Evolutionary conservation across 2,329 filamentous ascomycete genomes (phyloP).

Genomic region (Trichoderma oligosporum): DNA sequence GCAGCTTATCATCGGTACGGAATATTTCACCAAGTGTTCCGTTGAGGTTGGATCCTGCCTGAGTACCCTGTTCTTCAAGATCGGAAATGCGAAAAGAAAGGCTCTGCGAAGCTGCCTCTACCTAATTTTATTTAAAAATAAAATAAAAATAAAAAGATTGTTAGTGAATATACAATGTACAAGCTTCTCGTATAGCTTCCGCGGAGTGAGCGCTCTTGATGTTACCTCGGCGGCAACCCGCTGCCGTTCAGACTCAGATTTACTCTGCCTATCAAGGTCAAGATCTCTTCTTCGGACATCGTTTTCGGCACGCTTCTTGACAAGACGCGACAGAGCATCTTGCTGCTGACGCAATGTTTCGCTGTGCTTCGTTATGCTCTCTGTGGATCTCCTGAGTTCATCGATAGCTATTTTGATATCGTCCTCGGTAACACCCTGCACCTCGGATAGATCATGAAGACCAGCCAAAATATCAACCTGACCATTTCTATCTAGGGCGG

Average conservation of each 20-base stretch:
- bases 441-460: conserved; percentile 43
- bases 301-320: conserved; percentile 38
- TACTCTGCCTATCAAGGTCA: conserved; percentile 29
- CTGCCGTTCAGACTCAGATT: conserved; percentile 38
- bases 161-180: not conserved
- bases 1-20: conserved; percentile 60
- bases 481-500: conserved; percentile 46
- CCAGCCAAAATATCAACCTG: conserved; percentile 45
- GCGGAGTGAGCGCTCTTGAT: not conserved
- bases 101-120: conserved; percentile 46
- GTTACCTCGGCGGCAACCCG: conserved; percentile 42
- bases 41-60: conserved; percentile 43
- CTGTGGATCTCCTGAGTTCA: conserved; percentile 62
- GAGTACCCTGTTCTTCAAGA: conserved; percentile 49
- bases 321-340: conserved; percentile 52
- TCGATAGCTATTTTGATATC: conserved; percentile 60
- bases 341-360: conserved; percentile 59
- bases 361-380: conserved; percentile 60
- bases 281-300: conserved; percentile 30
- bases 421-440: conserved; percentile 53
- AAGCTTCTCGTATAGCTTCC: not conserved
- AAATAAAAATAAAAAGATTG: not conserved
- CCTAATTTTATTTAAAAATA: conserved; percentile 37
- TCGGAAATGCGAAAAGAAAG: conserved; percentile 47
- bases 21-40: conserved; percentile 49